phyloP scores from a whole-genome alignment of 164 flowering plant genomes.

The Pachysandra terminalis region DNA sequence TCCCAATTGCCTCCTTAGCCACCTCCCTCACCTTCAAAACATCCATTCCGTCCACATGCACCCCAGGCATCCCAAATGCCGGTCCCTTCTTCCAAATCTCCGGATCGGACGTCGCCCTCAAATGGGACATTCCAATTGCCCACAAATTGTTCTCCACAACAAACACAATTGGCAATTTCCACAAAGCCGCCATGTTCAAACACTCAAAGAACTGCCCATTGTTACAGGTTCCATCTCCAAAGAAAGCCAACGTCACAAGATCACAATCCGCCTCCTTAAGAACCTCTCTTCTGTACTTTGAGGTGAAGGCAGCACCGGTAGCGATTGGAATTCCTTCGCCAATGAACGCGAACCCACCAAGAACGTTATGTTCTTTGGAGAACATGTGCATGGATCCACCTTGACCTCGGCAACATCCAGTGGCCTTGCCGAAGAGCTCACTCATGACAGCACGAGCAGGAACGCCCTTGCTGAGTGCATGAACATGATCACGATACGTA shows the following conservation, averaged over 20 bases:
- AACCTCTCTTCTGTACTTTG: constrained; percentile 76
- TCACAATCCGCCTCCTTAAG: constrained; percentile 66
- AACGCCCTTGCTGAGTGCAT: constrained; percentile 86
- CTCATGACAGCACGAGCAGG: constrained; percentile 85
- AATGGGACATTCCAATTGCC: constrained; percentile 99
- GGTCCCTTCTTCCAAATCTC: constrained; percentile 90
- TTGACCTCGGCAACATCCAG: constrained; percentile 94
- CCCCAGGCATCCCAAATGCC: constrained; percentile 95
- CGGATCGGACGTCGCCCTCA: constrained; percentile 93
- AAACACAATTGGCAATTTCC: constrained; percentile 92
- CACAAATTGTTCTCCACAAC: constrained; percentile 97
- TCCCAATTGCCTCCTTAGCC: constrained; percentile 78
- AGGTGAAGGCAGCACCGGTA: constrained; percentile 86
- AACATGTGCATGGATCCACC: constrained; percentile 99
- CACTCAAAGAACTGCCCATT: constrained; percentile 98
- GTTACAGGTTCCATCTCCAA: constrained; percentile 91
- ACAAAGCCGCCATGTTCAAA: constrained; percentile 94
- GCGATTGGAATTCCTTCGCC: constrained; percentile 98
- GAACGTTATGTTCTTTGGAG: constrained; percentile 77
- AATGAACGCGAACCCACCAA: constrained; percentile 97
- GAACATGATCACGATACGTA: constrained; percentile 92
- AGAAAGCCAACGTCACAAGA: constrained; percentile 77
- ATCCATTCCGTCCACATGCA: constrained; percentile 99
- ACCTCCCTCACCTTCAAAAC: constrained; percentile 97
- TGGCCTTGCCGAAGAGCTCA: constrained; percentile 87